Evolutionary conservation across 2,329 filamentous ascomycete genomes (phyloP).

Genomic region (Tolypocladium amazonense): DNA sequence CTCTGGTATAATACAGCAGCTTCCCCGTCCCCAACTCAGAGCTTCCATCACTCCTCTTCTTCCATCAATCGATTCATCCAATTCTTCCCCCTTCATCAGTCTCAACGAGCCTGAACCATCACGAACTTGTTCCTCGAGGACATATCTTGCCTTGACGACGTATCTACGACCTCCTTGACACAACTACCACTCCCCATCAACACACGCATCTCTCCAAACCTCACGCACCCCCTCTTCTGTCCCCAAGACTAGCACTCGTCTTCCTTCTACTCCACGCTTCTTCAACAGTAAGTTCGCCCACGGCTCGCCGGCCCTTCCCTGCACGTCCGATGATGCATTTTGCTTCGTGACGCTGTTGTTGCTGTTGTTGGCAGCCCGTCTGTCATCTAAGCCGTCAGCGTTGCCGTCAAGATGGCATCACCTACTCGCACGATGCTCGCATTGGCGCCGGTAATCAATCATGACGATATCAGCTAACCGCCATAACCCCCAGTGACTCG

Average conservation of each 20-base stretch:
- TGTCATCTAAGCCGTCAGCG: not conserved
- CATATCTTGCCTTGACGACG: not conserved
- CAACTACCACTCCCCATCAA: not conserved
- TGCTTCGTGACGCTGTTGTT: not conserved
- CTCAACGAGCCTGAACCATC: not conserved
- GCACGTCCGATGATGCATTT: not conserved
- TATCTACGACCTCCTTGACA: not conserved
- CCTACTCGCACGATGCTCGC: not conserved
- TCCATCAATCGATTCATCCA: conserved; percentile 1
- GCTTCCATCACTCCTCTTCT: not conserved
- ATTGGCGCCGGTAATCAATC: not conserved
- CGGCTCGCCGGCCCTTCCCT: conserved; percentile 2
- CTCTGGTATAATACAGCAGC: conserved; percentile 10
- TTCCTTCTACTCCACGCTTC: not conserved
- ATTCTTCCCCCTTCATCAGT: conserved; percentile 1
- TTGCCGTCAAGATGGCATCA: not conserved
- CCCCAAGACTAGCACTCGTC: not conserved
- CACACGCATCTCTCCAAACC: not conserved
- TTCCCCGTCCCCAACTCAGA: conserved; percentile 4
- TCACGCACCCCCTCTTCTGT: not conserved
- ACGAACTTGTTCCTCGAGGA: not conserved
- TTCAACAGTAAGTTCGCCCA: conserved; percentile 7
- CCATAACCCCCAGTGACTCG: conserved; percentile 70
- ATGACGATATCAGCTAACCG: conserved; percentile 3
- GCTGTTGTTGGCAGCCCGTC: not conserved